Base-by-base conservation (phyloP, 352 stramenopile species). In the Globisporangium apiculatum region DNA sequence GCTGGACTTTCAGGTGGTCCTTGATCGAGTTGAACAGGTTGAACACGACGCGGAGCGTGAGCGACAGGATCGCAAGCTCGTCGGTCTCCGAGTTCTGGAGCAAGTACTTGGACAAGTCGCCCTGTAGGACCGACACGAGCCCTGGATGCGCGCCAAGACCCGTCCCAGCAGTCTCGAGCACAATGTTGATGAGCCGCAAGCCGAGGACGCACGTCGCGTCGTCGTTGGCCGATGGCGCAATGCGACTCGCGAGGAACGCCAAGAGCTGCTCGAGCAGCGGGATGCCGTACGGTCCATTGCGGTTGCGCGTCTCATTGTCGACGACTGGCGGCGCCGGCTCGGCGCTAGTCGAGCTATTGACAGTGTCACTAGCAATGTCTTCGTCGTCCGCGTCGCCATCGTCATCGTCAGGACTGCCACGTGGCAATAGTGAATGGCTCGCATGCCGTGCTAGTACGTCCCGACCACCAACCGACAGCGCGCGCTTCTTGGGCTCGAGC, bases 11-110 rank as follows among this genome's bases (percentile, higher is more conserved):
- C 7, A 99, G 67, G 61, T 99, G 94, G 66, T 98, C 93, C 65
- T 98, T 98, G 72, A 99, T 98, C 52, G 90, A 98, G 66, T 99
- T 98, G 75, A 99, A 99, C 11, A 99, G 79, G 68, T 99, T 99
- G 62, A 99, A 99, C 58, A 99, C 97, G 10, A 99, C 96, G 40
- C 97, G 85, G 42, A 99, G 77, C 43, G 94, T 98, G 14, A 91
- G 70, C 40, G 79, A 91, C 11, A 91, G 60, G 60, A 99, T 96
- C 24, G 75, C 73, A 14, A 98, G 80, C 66, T 99, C 97, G 11
- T 96, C 84, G 7, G 94, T 98, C 73, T 98, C 89, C 35, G 87
- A 97, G 63, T 98, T 97, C 58, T 97, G 88, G 56, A 99, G 77
- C 51, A 99, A 68, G 66, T 97, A 97, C 65, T 98, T 98, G 72